These are phyloP conservation scores for Neurospora sp. DNA, from an alignment of 495 filamentous ascomycete species.

Conservation along the genomic window DNA sequence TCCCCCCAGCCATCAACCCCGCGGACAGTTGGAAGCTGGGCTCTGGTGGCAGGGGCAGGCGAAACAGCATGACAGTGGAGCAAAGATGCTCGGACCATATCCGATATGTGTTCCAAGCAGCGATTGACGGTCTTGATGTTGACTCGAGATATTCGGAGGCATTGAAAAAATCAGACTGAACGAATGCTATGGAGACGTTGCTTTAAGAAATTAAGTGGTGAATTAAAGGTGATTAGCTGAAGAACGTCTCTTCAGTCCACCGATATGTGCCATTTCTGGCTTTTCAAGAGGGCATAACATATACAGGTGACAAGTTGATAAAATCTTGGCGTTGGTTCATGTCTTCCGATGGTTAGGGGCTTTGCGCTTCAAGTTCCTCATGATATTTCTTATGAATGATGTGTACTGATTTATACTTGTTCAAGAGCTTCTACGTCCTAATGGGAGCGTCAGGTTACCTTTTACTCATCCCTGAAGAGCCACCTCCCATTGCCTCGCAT, in stretches of 20 bases:
- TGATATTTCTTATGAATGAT: background rate
- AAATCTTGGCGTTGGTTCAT: background rate
- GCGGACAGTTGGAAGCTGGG: background rate
- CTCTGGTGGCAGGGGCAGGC: background rate
- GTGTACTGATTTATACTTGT: background rate
- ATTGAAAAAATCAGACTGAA: background rate
- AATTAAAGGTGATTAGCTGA: background rate
- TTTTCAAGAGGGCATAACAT: background rate
- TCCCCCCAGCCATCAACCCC: background rate
- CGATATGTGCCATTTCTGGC: background rate
- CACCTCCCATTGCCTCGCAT: constrained; percentile 65
- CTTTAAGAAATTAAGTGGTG: background rate
- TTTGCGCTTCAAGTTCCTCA: background rate
- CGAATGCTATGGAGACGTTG: background rate
- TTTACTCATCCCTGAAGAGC: constrained; percentile 71
- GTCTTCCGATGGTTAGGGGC: background rate
- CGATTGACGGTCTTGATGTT: background rate
- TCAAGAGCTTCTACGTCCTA: background rate
- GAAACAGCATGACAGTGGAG: background rate
- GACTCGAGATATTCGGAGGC: background rate
- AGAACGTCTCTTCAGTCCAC: background rate
- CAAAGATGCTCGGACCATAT: background rate
- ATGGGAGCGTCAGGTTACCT: background rate
- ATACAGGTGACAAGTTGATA: background rate
- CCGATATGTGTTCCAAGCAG: background rate